Evolutionary conservation across 257 asterid genomes (phyloP).

Genomic region (Jasminum sambac): DNA sequence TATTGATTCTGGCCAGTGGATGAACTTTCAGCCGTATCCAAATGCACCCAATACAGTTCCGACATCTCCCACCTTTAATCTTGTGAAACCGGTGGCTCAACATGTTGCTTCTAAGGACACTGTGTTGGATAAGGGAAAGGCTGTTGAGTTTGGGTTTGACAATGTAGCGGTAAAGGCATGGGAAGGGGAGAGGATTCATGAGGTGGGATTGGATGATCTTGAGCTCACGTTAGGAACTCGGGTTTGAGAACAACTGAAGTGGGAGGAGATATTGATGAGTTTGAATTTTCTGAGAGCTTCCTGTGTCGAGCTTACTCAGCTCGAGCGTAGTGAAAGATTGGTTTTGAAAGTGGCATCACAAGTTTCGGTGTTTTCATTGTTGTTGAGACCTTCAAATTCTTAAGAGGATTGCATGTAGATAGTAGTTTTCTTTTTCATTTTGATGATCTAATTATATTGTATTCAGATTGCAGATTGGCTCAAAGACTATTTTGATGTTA

Average conservation of each 20-base stretch:
- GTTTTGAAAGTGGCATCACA: constrained; percentile 14
- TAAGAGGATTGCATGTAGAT: constrained; percentile 38
- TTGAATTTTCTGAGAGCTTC: neutral
- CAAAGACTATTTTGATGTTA: constrained; percentile 26
- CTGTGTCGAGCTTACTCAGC: neutral
- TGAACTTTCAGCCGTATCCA: constrained; percentile 43
- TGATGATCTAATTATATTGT: constrained; percentile 25
- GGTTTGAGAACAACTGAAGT: neutral
- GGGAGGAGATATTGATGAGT: neutral
- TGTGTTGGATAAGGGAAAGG: constrained; percentile 69
- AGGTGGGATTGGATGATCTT: constrained; percentile 86
- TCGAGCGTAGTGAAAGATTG: neutral
- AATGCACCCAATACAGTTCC: constrained; percentile 34
- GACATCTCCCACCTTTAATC: constrained; percentile 67
- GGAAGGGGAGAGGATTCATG: constrained; percentile 99
- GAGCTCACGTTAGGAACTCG: constrained; percentile 76
- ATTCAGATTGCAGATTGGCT: constrained; percentile 17
- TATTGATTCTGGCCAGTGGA: constrained; percentile 46
- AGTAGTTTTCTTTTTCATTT: constrained; percentile 14
- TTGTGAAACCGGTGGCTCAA: constrained; percentile 51
- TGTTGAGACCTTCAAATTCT: constrained; percentile 24
- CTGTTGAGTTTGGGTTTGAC: constrained; percentile 63
- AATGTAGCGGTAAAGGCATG: constrained; percentile 81
- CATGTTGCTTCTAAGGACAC: constrained; percentile 27
- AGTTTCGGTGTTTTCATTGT: constrained; percentile 13